Base-by-base conservation (phyloP, 805 yeast species). In the Yarrowia sp. region DNA sequence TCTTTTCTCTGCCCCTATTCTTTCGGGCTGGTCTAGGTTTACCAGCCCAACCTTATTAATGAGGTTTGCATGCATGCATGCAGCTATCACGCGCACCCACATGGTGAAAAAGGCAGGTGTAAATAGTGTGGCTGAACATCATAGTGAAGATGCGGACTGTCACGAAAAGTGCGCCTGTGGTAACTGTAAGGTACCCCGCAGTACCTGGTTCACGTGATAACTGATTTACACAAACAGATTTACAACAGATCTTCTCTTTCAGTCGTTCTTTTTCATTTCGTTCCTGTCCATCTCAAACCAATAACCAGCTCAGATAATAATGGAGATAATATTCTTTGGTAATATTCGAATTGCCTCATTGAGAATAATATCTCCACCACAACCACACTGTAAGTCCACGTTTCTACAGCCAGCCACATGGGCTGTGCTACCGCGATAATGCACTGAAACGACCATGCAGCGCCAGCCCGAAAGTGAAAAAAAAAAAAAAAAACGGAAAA, bases 1-100 rank as follows among this genome's bases (percentile, higher is more conserved):
- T 17, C 45, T 4, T 10, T 9, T 28, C 31, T 10, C 6, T 42
- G 6, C 11, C 32, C 1, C 11, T 6, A 31, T 43, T 32, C 6
- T 13, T 11, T 8, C 42, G 43, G 58, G 58, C 58, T 35, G 58
- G 58, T 51, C 35, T 6, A 51, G 18, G 35, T 51, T 51, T 13
- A 10, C 58, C 58, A 51, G 58, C 58, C 58, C 43, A 36, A 18
- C 33, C 14, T 38, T 50, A 15, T n/a, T n/a, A n/a, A n/a, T n/a
- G n/a, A n/a, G n/a, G n/a, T n/a, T n/a, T n/a, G n/a, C 13, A 17
- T 4, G 5, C 9, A n/a, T 31, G 13, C 31, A 18, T 42, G 44
- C 14, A 28, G 51, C 51, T n/a, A 45, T 45, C 51, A 43, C 47
- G 50, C n/a, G 28, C 28, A 22, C 28, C 28, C 28, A 22, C 28